Base-by-base conservation (phyloP, 495 filamentous ascomycete genomes). In the Bombardia bombarda region DNA sequence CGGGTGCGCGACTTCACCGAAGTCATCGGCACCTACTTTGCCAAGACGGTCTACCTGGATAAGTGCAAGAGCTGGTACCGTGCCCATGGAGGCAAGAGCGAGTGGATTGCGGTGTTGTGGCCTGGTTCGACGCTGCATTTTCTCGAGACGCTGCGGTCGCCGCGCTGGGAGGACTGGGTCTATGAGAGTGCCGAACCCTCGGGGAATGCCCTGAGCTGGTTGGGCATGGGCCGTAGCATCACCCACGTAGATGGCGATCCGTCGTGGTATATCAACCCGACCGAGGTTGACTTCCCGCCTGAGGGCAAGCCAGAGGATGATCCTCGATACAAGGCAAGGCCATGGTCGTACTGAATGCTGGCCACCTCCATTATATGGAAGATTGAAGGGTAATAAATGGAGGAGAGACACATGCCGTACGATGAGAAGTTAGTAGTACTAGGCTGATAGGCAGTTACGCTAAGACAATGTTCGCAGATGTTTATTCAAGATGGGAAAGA, bases 11-110 rank as follows among this genome's bases (percentile, higher is more conserved):
- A 85, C 39, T 85, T 83, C 51, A 58, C 69, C 24, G 70, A 68
- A 13, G 81, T 75, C 51, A 74, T 73, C 33, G 73, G 78, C 39
- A 60, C 66, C n/a, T 86, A 81, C 54, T 83, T 84, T 50, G 66
- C 72, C 38, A 60, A 67, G 14, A 84, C 80, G 2, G 82, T 84
- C 3, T 79, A 79, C 64, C 68, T 73, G 10, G 77, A 79, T 9
- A 68, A 75, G 23, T 88, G 84, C 57, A 73, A 73, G 14, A 80
- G 74, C n/a, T 88, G 84, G 84, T 83, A 83, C 53, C 80, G 82
- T 36, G 46, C 48, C 12, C 51, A 56, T 20, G 55, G 60, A 7
- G 59, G 57, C 30, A 40, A 20, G 1, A 60, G 61, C 8, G 51
- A 58, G n/a, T 56, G 55, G 33, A 55, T 69, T 9, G 61, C 53